Conservation (phyloP, 2,329 filamentous ascomycete species). For the Botrytis elliptica region DNA sequence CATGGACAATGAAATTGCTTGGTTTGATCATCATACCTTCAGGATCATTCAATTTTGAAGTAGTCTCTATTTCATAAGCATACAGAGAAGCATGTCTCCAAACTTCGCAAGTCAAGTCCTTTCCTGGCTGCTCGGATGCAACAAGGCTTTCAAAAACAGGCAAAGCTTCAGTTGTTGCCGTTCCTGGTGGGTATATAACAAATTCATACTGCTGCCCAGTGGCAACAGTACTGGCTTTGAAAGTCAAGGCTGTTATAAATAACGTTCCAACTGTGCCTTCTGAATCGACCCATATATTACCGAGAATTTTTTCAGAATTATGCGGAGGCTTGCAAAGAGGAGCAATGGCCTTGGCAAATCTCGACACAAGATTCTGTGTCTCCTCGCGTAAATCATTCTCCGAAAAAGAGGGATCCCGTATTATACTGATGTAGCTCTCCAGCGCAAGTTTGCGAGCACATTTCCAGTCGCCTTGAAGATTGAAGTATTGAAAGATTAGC, state of each 20-base stretch:
- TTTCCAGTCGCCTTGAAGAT: neutral
- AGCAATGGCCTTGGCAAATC: neutral
- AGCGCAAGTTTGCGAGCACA: slow-evolving; percentile 4
- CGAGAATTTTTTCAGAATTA: neutral
- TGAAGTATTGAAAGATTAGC: neutral
- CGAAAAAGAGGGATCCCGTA: neutral
- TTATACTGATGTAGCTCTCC: neutral
- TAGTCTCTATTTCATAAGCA: slow-evolving; percentile 1
- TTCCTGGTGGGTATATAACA: slow-evolving; percentile 1
- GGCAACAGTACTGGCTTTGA: neutral
- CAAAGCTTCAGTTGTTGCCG: neutral
- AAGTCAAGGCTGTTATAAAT: slow-evolving; percentile 9
- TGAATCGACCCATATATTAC: neutral
- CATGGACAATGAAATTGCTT: neutral
- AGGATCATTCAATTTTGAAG: neutral
- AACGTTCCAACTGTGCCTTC: neutral
- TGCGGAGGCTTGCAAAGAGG: slow-evolving; percentile 1
- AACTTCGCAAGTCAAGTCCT: neutral
- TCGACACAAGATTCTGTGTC: neutral
- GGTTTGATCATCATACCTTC: neutral
- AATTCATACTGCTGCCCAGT: neutral
- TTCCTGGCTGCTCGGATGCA: neutral
- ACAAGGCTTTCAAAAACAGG: neutral
- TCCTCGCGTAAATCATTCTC: neutral
- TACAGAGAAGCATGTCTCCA: slow-evolving; percentile 9